Evolutionary conservation across 129 eudicot species (phyloP), one percentile per base, ranked within the genome.

Genomic region (Centrapalus pauciflorus): DNA sequence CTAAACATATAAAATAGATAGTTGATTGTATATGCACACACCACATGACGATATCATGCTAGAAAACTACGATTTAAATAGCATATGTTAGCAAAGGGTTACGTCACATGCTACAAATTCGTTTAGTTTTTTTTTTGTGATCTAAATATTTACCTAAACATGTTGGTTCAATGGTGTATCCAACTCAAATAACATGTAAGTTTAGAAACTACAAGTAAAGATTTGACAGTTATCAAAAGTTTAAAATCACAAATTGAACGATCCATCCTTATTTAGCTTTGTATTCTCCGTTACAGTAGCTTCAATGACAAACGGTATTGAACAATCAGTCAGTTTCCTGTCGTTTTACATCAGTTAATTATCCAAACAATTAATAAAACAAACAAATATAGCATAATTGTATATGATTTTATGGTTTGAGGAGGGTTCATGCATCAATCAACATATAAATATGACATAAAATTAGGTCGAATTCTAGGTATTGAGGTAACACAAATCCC

Each of bases 381-480:
- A 3, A 49, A 32, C 49, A 30, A 14, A 20, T 19, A 29, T 49
- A 20, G 25, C 25, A 12, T 21, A 19, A 10, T 19, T 4, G 5
- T 20, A 17, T 30, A 0, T 11, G 19, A 11, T 35, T 8, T 37
- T 64, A 63, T 6, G 0, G 7, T 8, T 52, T 19, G 8, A 30
- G n/a, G 46, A 38, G 11, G 25, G 19, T 19, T 48, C 10, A 48
- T 11, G 14, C 28, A 48, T 23, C 66, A 57, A 57, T 48, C 59
- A 69, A 48, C 55, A 41, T 35, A 6, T 28, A 46, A 40, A 17
- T 29, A 70, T 70, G 4, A 43, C 67, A 70, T 41, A 70, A 69
- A 69, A 70, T 70, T 70, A 70, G 75, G 75, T 70, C 75, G 58
- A 41, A 70, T 70, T 70, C 67, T 70, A 41, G 75, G 75, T 41